Evolutionary conservation across 2,329 filamentous ascomycete species (phyloP).

Genomic region (Diaporthe sp.): DNA sequence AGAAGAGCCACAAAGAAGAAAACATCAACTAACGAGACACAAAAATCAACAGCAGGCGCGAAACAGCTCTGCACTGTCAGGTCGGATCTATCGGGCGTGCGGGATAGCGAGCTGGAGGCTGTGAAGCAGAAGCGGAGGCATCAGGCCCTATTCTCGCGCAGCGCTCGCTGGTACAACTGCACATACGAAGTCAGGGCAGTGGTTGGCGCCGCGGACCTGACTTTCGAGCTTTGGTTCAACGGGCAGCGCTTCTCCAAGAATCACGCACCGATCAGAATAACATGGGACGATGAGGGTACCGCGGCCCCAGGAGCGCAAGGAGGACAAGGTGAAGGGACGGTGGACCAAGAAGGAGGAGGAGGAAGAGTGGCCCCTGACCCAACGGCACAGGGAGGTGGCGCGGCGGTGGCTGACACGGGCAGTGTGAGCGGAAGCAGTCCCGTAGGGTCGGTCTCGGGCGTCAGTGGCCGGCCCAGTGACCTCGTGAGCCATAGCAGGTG

Average conservation of each 20-base stretch:
- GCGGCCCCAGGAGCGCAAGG: background rate
- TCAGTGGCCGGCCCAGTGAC: constrained; percentile 35
- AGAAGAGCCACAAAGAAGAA: background rate
- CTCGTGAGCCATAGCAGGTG: constrained; percentile 36
- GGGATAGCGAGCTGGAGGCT: constrained; percentile 53
- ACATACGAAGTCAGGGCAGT: constrained; percentile 67
- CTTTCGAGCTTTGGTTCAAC: constrained; percentile 59
- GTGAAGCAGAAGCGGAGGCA: constrained; percentile 52
- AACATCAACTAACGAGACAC: background rate
- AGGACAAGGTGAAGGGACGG: background rate
- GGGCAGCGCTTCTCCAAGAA: constrained; percentile 56
- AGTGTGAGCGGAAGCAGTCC: constrained; percentile 35
- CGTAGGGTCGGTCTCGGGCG: constrained; percentile 38
- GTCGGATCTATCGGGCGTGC: constrained; percentile 57
- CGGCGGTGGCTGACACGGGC: constrained; percentile 24
- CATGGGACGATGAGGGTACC: constrained; percentile 51
- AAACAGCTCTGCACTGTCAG: constrained; percentile 56
- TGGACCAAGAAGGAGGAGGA: background rate
- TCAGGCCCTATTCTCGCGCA: constrained; percentile 50
- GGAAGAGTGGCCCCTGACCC: background rate
- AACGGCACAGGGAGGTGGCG: background rate
- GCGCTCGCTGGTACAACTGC: constrained; percentile 56
- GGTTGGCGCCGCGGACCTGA: constrained; percentile 68
- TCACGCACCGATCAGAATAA: constrained; percentile 54
- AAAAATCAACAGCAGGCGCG: constrained; percentile 50